A percentile compares a stretch with the other conserved stretches of the same genome.
phyloP scores from a whole-genome alignment of 768 basidiomycete species.

The Pleurotus giganteus region DNA sequence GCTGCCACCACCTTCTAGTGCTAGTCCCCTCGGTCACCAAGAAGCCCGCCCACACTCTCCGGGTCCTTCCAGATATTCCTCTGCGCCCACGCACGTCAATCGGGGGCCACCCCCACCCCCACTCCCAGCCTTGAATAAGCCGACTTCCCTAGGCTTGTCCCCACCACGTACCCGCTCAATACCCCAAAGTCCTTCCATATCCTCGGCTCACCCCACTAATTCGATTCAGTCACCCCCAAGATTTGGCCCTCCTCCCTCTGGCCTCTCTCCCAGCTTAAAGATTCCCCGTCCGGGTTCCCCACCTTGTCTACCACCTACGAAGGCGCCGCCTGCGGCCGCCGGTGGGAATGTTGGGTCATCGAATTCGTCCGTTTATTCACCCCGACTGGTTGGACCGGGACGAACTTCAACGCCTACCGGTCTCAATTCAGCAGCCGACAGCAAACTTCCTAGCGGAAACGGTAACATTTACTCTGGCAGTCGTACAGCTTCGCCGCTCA shows the following conservation, averaged over 20 bases:
- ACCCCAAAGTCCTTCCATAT: conserved; percentile 24
- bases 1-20: conserved; percentile 27
- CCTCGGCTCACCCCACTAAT: conserved; percentile 13
- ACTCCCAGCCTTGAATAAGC: conserved; percentile 23
- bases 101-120: conserved; percentile 20
- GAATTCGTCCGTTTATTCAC: conserved; percentile 17
- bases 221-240: conserved; percentile 25
- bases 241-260: conserved; percentile 19
- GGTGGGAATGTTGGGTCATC: conserved; percentile 8
- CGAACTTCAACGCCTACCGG: conserved; percentile 23
- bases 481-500: conserved; percentile 31
- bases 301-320: conserved; percentile 10
- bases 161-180: conserved; percentile 33
- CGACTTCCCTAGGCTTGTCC: conserved; percentile 29
- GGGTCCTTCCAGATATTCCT: conserved; percentile 33
- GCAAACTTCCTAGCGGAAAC: conserved; percentile 11
- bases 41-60: conserved; percentile 38
- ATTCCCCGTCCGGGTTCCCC: conserved; percentile 13
- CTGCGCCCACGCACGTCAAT: conserved; percentile 14
- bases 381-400: conserved; percentile 20
- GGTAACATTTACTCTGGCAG: conserved; percentile 17
- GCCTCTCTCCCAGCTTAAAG: conserved; percentile 17
- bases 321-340: conserved; percentile 8
- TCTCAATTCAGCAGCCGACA: conserved; percentile 17
- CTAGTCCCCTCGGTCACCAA: conserved; percentile 28